A percentile compares a stretch with the other conserved stretches of the same genome.
Evolutionary conservation across 2,329 filamentous ascomycete species (phyloP).

Genomic region (Scytalidium lignicola): DNA sequence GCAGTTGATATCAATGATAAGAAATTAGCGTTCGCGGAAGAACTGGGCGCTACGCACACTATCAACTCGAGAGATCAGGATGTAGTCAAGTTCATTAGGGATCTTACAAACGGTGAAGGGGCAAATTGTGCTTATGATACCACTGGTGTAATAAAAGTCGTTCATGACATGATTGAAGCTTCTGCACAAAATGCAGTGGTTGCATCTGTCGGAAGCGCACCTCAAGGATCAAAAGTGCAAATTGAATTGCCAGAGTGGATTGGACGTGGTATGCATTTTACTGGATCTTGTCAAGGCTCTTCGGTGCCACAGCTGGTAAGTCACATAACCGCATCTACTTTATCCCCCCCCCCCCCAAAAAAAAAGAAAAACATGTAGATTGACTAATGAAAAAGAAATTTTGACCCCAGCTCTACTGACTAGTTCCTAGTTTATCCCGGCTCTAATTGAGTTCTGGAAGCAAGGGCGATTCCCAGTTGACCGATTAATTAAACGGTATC

Average conservation of each 20-base stretch:
- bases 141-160: slow-evolving; percentile 24
- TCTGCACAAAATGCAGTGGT: slow-evolving; percentile 27
- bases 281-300: background rate
- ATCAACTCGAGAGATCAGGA: slow-evolving; percentile 29
- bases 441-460: too few species aligned
- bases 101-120: slow-evolving; percentile 22
- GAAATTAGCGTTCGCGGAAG: slow-evolving; percentile 36
- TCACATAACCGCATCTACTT: too few species aligned
- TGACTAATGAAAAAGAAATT: too few species aligned
- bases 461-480: too few species aligned
- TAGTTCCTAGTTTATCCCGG: too few species aligned
- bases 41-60: slow-evolving; percentile 38
- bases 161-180: slow-evolving; percentile 26
- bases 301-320: too few species aligned
- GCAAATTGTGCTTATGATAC: slow-evolving; percentile 27
- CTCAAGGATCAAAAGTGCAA: slow-evolving; percentile 18
- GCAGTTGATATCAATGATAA: slow-evolving; percentile 38
- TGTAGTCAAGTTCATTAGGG: slow-evolving; percentile 24
- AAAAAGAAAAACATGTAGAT: too few species aligned
- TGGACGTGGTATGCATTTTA: background rate
- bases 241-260: slow-evolving; percentile 13
- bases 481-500: too few species aligned
- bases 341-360: too few species aligned
- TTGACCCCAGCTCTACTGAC: too few species aligned
- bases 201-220: slow-evolving; percentile 30